Base-by-base conservation (phyloP, 257 asterid genomes). In the Gentiana macrophylla region DNA sequence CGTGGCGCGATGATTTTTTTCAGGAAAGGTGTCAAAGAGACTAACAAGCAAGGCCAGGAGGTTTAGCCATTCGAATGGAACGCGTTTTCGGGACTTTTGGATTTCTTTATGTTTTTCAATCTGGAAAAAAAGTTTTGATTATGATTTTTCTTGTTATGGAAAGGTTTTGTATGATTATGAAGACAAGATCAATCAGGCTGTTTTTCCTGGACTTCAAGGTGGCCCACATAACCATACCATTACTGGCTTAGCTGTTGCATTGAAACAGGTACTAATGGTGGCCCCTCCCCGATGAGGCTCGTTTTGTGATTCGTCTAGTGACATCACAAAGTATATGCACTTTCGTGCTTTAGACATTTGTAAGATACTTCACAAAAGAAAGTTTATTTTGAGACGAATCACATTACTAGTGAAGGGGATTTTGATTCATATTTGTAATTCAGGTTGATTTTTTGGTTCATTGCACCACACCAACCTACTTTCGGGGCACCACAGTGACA, bases 211-310 rank as follows among this genome's bases (percentile, higher is more conserved):
- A 63, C 95, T 88, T 69, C 99, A 92, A 79, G 99, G 99, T 62
- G 99, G 99, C 60, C 99, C 99, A 6, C 99, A 92, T 77, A 92
- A 92, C 70, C 99, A 92, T 73, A 92, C 99, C 10, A 92, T 88
- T 57, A 79, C 95, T 67, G 97, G 85, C 67, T 78, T 92, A 67
- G 99, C 99, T 3, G 99, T 88, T 47, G 99, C 99, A 33, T 64
- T 92, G 62, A 92, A 84, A 67, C 98, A 87, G 85, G 98, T 83
- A 52, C 2, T 41, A 2, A 41, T 4, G 46, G 8, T 5, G 46
- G 24, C 1, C 24, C 24, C 24, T 24, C 24, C 24, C 1, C 24
- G 24, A 24, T 24, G 24, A 24, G 24, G 24, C 24, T 24, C 24
- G 24, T 24, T 24, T 24, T 24, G 24, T 24, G 24, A 0, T 24